Conservation (phyloP, 2,329 filamentous ascomycete species). For the Ophiostoma pallidulum region DNA sequence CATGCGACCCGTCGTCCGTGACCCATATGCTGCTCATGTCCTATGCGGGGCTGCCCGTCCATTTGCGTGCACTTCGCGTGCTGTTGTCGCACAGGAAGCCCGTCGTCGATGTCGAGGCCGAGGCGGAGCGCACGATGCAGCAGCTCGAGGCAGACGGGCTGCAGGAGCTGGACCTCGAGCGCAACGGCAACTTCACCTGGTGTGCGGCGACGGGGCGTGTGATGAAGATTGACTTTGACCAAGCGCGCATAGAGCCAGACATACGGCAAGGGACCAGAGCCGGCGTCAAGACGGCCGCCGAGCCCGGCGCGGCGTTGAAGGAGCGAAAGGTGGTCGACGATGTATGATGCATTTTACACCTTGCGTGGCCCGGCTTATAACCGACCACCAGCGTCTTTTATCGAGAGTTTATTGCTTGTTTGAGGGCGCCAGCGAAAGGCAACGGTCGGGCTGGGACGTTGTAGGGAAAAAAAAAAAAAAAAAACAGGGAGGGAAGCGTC, state of each 20-base stretch:
- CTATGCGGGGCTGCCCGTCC: slow-evolving; percentile 10
- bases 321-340: too few species aligned
- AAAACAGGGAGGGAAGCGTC: too few species aligned
- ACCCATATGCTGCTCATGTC: slow-evolving; percentile 18
- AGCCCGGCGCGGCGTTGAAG: too few species aligned
- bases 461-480: background rate
- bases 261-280: background rate
- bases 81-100: background rate
- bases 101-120: slow-evolving; percentile 2
- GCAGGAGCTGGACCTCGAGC: slow-evolving; percentile 5
- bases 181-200: slow-evolving; percentile 11
- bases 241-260: background rate
- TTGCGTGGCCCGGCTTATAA: too few species aligned
- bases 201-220: slow-evolving; percentile 9
- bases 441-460: background rate
- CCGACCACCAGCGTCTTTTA: too few species aligned
- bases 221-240: slow-evolving; percentile 13
- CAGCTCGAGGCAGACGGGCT: slow-evolving; percentile 7
- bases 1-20: slow-evolving; percentile 10
- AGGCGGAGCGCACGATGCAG: slow-evolving; percentile 8
- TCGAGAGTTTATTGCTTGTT: too few species aligned
- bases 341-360: too few species aligned
- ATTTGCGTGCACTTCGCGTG: background rate
- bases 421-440: too few species aligned
- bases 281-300: background rate